A percentile compares a stretch with the other conserved stretches of the same genome.
Evolutionary conservation across 2,329 filamentous ascomycete species (phyloP).

Genomic region (Colletotrichum australisinense): DNA sequence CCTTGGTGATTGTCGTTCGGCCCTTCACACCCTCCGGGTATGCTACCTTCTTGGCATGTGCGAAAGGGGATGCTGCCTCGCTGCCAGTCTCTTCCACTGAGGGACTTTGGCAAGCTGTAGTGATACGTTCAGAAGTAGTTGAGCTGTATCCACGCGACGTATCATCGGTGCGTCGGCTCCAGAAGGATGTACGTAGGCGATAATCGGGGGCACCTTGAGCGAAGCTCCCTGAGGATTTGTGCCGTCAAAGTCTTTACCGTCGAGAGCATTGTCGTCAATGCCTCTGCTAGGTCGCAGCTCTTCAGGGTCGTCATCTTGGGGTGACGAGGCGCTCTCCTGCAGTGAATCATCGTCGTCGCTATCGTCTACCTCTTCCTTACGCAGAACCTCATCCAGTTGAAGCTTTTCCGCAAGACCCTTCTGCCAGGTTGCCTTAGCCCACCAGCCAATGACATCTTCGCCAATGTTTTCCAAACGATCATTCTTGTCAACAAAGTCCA

Average conservation of each 20-base stretch:
- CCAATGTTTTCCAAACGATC: conserved; percentile 87
- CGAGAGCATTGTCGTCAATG: conserved; percentile 7
- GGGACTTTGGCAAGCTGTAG: conserved; percentile 88
- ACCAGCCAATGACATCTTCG: conserved; percentile 94
- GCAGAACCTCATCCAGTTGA: conserved; percentile 74
- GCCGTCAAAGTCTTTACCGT: conserved; percentile 33
- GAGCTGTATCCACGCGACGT: conserved; percentile 88
- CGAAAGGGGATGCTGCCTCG: conserved; percentile 75
- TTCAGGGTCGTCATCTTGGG: conserved; percentile 38
- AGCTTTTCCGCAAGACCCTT: conserved; percentile 82
- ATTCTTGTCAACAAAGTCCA: conserved; percentile 84
- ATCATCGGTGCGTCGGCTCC: conserved; percentile 71
- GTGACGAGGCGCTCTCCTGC: conserved; percentile 43
- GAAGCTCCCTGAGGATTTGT: conserved; percentile 39
- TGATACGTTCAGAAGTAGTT: conserved; percentile 83
- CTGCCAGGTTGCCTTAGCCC: conserved; percentile 96
- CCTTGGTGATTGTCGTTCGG: conserved; percentile 83
- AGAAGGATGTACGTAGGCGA: conserved; percentile 83
- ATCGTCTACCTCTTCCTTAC: conserved; percentile 51
- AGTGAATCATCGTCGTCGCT: conserved; percentile 51
- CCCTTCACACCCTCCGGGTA: conserved; percentile 85
- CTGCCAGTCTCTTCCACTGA: conserved; percentile 72
- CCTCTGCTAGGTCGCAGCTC: conserved; percentile 32
- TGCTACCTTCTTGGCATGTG: conserved; percentile 83
- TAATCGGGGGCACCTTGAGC: conserved; percentile 72